These are phyloP conservation scores for Staphylotrichum tortipilum DNA, from an alignment of 495 filamentous ascomycete species.

Conservation along the genomic window DNA sequence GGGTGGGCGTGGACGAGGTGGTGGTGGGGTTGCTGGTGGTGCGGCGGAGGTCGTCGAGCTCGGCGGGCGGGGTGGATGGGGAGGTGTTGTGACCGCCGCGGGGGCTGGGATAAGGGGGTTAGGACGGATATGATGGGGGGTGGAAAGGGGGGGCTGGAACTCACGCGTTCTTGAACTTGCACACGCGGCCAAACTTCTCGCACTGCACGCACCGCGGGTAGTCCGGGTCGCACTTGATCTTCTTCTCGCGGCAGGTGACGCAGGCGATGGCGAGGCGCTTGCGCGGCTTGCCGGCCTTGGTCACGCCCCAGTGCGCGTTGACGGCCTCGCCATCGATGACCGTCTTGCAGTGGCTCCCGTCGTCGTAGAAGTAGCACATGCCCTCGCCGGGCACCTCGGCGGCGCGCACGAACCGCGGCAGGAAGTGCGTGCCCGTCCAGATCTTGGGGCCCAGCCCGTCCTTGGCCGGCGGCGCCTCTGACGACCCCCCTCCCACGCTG, in stretches of 20 bases:
- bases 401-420: constrained; percentile 49
- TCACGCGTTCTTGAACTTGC: constrained; percentile 84
- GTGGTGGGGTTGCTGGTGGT: no score
- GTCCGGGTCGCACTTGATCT: constrained; percentile 91
- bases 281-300: constrained; percentile 83
- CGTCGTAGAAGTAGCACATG: constrained; percentile 78
- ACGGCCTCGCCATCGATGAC: constrained; percentile 77
- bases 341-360: constrained; percentile 74
- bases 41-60: constrained; percentile 39
- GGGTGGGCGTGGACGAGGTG: no score
- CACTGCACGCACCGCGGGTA: constrained; percentile 80
- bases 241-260: constrained; percentile 87
- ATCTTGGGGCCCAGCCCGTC: constrained; percentile 52
- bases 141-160: constrained; percentile 24
- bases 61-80: constrained; percentile 37
- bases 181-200: constrained; percentile 76
- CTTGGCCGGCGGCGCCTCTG: constrained; percentile 39
- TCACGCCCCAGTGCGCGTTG: constrained; percentile 87
- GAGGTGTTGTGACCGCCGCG: constrained; percentile 39
- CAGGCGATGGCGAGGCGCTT: constrained; percentile 86
- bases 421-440: constrained; percentile 52
- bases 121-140: neutral
- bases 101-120: constrained; percentile 23
- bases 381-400: constrained; percentile 69
- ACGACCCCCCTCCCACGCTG: constrained; percentile 26